Conservation (phyloP, 2,329 filamentous ascomycete genomes). For the Fusarium foetens region DNA sequence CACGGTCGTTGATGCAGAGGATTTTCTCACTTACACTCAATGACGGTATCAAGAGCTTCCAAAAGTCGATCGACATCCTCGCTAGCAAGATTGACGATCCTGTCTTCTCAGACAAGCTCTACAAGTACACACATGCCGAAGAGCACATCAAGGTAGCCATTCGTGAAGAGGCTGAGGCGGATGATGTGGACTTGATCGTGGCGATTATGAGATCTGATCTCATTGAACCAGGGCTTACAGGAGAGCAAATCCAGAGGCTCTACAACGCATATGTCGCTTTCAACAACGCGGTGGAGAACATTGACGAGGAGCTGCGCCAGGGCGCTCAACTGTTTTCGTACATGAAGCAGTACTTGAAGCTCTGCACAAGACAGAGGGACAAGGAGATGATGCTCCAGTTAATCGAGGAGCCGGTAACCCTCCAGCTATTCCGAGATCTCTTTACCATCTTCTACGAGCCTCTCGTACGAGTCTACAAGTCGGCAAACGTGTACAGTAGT, state of each 20-base stretch:
- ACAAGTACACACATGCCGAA: slow-evolving; percentile 78
- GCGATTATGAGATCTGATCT: slow-evolving; percentile 83
- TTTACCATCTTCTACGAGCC: slow-evolving; percentile 99
- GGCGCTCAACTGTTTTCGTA: slow-evolving; percentile 94
- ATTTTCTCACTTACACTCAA: slow-evolving; percentile 93
- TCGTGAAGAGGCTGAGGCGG: slow-evolving; percentile 75
- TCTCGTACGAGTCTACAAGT: slow-evolving; percentile 96
- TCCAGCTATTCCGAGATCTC: slow-evolving; percentile 94
- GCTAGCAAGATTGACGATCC: slow-evolving; percentile 82
- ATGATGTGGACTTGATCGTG: slow-evolving; percentile 86
- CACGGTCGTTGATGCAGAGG: slow-evolving; percentile 88
- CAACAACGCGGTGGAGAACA: slow-evolving; percentile 91
- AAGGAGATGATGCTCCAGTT: slow-evolving; percentile 97
- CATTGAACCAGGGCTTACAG: slow-evolving; percentile 74
- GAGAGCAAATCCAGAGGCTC: slow-evolving; percentile 82
- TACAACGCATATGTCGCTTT: slow-evolving; percentile 97
- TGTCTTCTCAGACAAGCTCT: slow-evolving; percentile 82
- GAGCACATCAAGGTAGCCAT: slow-evolving; percentile 80
- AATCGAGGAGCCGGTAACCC: slow-evolving; percentile 95
- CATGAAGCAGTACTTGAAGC: slow-evolving; percentile 92
- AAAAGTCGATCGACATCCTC: slow-evolving; percentile 85
- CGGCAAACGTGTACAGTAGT: slow-evolving; percentile 96
- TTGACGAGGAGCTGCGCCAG: slow-evolving; percentile 87
- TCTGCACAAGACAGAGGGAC: slow-evolving; percentile 89
- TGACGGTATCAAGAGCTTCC: slow-evolving; percentile 87